phyloP scores from a whole-genome alignment of 345 rosid species.

The Kernera saxatilis region DNA sequence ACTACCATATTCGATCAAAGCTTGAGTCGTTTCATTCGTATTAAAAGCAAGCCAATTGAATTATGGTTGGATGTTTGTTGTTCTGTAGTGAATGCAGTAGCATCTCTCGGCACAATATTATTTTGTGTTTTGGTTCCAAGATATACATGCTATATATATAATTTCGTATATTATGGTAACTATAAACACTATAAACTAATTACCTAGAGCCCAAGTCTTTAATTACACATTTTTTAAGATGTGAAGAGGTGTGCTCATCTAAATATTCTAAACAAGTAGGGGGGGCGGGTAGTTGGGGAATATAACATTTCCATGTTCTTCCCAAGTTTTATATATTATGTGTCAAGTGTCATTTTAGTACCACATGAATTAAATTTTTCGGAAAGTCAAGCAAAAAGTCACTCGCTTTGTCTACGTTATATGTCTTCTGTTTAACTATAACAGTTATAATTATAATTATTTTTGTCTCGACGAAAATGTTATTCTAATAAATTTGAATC shows the following conservation, averaged over 20 bases:
- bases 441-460: too few species aligned
- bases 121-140: not conserved
- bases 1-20: not conserved
- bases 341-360: not conserved
- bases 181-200: not conserved
- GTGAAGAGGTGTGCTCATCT: not conserved
- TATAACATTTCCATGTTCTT: not conserved
- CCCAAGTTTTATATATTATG: not conserved
- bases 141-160: not conserved
- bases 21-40: not conserved
- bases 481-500: not conserved
- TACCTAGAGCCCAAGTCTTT: not conserved
- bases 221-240: not conserved
- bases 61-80: not conserved
- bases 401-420: not conserved
- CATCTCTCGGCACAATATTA: not conserved
- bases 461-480: not conserved
- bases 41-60: not conserved
- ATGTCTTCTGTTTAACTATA: not conserved
- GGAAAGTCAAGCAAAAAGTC: not conserved
- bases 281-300: not conserved
- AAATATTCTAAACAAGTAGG: not conserved
- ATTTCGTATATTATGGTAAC: not conserved
- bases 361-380: not conserved
- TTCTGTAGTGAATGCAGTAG: not conserved